A percentile compares a stretch with the other conserved stretches of the same genome.
These are phyloP conservation scores for Phyllostachys edulis DNA, from an alignment of 176 grass and related monocot species.

Conservation along the genomic window DNA sequence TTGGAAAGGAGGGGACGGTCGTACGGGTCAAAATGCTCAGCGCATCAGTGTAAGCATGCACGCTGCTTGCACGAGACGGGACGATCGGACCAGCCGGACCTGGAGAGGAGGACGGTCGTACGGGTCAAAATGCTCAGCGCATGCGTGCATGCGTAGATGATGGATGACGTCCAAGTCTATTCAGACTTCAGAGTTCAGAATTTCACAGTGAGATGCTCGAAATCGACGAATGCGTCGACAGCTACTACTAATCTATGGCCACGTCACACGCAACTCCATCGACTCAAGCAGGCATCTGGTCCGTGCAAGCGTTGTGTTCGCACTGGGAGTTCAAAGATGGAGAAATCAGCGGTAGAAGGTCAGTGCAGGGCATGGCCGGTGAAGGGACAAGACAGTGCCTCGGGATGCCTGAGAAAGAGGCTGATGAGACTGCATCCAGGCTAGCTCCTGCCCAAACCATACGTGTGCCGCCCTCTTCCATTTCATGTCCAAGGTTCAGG, in stretches of 20 bases:
- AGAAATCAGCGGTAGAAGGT: not conserved
- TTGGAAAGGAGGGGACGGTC: not conserved
- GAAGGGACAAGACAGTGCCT: slow-evolving; percentile 35
- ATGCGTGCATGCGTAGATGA: not conserved
- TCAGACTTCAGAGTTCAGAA: not conserved
- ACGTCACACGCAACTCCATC: not conserved
- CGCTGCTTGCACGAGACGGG: not conserved
- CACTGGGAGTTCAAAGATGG: not conserved
- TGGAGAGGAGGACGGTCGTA: not conserved
- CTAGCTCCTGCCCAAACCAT: slow-evolving; percentile 23
- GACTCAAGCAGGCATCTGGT: not conserved
- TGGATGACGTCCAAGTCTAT: not conserved
- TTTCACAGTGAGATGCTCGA: not conserved
- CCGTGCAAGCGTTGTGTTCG: not conserved
- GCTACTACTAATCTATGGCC: not conserved
- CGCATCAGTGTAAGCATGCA: too few species aligned
- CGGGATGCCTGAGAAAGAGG: not conserved
- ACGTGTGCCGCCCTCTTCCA: slow-evolving; percentile 1
- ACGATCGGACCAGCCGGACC: not conserved
- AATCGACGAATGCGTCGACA: not conserved
- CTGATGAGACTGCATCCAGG: not conserved
- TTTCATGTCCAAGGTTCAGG: not conserved
- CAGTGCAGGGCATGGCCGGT: slow-evolving; percentile 32
- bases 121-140: too few species aligned
- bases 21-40: not conserved